A percentile compares a stretch with the other conserved stretches of the same genome.
Evolutionary conservation across 2,329 filamentous ascomycete genomes (phyloP).

Genomic region (Berkeleyomyces basicola): DNA sequence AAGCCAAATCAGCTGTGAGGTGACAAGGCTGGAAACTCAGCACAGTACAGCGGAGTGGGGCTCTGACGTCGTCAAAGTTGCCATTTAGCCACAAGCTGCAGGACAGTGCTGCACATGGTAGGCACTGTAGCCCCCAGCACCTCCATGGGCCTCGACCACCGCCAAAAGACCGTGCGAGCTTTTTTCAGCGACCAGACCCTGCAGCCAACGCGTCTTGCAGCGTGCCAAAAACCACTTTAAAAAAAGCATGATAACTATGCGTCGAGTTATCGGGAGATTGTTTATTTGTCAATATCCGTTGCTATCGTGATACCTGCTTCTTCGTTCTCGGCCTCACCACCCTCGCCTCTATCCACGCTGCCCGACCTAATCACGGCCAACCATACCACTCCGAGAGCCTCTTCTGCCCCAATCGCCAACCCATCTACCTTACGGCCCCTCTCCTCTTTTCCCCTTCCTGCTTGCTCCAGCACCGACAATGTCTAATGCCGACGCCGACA

Average conservation of each 20-base stretch:
- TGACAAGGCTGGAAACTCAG: not conserved
- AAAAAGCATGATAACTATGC: not conserved
- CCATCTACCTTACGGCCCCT: not conserved
- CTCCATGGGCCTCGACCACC: not conserved
- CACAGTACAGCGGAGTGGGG: not conserved
- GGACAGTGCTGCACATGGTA: not conserved
- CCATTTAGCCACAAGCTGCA: not conserved
- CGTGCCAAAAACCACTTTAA: not conserved
- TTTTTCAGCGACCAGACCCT: not conserved
- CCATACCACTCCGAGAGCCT: not conserved
- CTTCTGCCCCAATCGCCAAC: not conserved
- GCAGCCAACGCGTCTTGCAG: not conserved
- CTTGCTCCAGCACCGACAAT: not conserved
- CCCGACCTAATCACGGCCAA: not conserved
- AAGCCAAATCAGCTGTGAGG: not conserved
- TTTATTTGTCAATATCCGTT: not conserved
- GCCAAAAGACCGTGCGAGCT: not conserved
- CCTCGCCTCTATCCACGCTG: not conserved
- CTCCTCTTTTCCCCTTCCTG: not conserved
- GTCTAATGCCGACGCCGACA: not conserved
- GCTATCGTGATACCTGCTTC: not conserved
- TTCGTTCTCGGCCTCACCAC: not conserved
- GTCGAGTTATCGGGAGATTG: not conserved
- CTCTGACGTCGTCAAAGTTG: not conserved
- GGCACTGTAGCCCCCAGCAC: not conserved